Percentiles rank a stretch among this genome's conserved stretches.
Conservation (phyloP, 306 rosid species). For the Fagus crenata region DNA sequence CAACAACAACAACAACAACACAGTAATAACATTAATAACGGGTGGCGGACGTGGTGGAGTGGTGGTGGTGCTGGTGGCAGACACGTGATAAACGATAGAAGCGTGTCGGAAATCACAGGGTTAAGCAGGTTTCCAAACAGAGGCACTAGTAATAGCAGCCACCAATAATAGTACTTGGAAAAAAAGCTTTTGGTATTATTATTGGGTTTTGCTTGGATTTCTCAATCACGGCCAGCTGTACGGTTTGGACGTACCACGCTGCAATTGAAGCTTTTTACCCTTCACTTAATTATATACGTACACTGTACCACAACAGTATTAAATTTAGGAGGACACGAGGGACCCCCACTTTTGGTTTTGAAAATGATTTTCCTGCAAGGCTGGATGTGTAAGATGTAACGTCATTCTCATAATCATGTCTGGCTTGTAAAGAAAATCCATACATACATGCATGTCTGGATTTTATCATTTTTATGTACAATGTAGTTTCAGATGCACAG, state of each 20-base stretch:
- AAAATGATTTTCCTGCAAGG: too few species aligned
- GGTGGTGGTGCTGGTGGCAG: constrained; percentile 30
- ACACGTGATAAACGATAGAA: constrained; percentile 52
- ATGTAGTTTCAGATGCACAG: too few species aligned
- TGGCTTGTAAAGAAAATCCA: too few species aligned
- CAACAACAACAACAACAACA: not conserved
- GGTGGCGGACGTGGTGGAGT: constrained; percentile 4
- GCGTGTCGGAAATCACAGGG: constrained; percentile 82
- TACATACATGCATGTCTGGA: too few species aligned
- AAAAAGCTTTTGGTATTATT: constrained; percentile 8
- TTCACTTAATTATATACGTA: not conserved
- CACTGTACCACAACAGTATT: not conserved
- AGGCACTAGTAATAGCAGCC: not conserved
- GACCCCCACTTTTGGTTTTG: too few species aligned
- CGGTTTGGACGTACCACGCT: constrained; percentile 22
- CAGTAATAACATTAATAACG: not conserved
- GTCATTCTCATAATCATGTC: too few species aligned
- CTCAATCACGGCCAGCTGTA: constrained; percentile 35
- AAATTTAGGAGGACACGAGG: too few species aligned
- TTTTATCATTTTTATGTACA: too few species aligned
- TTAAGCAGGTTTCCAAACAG: constrained; percentile 51
- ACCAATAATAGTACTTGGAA: constrained; percentile 6
- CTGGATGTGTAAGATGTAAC: too few species aligned
- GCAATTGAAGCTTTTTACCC: not conserved
- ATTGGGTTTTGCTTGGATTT: constrained; percentile 44